phyloP scores from a whole-genome alignment of 2,329 filamentous ascomycete genomes.

The Gnomoniopsis sp. region DNA sequence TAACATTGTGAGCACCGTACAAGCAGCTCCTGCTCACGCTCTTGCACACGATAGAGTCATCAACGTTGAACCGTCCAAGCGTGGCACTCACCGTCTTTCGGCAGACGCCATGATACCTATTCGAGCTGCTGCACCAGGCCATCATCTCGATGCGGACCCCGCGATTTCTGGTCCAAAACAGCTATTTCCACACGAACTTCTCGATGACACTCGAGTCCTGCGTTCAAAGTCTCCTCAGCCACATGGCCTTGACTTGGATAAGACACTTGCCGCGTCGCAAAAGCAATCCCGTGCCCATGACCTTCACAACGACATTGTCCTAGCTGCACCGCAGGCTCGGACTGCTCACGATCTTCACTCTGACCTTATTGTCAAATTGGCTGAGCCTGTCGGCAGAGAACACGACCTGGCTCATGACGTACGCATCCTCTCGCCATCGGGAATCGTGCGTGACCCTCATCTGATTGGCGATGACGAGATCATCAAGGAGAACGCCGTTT shows the following conservation, averaged over 20 bases:
- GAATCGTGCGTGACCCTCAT: conserved; percentile 9
- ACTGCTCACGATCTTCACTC: conserved; percentile 2
- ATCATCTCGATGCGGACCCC: conserved; percentile 14
- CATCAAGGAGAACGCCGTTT: conserved; percentile 7
- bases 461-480: conserved; percentile 5
- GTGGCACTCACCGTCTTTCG: conserved; percentile 9
- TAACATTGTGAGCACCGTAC: background rate
- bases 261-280: background rate
- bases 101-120: conserved; percentile 9
- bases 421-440: conserved; percentile 15
- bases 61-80: background rate
- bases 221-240: background rate
- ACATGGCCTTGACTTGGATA: conserved; percentile 12
- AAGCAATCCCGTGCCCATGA: background rate
- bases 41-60: conserved; percentile 10
- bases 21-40: background rate
- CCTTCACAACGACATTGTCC: conserved; percentile 1
- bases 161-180: conserved; percentile 4
- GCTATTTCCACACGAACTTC: conserved; percentile 13
- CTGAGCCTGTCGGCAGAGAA: background rate
- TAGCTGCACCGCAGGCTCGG: background rate
- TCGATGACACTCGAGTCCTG: conserved; percentile 5
- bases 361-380: background rate
- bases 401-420: conserved; percentile 15
- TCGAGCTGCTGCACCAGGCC: background rate